These are phyloP conservation scores for Wallacemonas collosoma DNA, from an alignment of 208 protist genomes.

Conservation along the genomic window DNA sequence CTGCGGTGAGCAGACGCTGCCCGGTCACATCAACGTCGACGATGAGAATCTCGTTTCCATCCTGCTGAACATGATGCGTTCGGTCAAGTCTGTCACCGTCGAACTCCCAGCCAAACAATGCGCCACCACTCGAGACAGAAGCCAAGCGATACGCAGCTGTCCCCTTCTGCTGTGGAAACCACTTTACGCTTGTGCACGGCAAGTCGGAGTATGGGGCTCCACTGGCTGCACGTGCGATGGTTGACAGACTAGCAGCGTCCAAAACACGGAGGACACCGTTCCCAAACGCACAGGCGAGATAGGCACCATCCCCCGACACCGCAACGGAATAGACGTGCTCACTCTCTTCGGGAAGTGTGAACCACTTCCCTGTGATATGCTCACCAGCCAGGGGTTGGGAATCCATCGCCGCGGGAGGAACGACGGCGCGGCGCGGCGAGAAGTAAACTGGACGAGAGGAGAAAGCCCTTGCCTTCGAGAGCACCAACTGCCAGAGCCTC, in stretches of 20 bases:
- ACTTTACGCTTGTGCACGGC: constrained; percentile 63
- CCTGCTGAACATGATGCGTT: constrained; percentile 33
- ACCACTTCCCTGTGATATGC: neutral
- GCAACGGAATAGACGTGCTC: constrained; percentile 45
- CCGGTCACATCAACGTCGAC: constrained; percentile 66
- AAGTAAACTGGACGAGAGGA: constrained; percentile 10
- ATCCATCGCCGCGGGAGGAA: constrained; percentile 13
- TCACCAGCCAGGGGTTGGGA: neutral
- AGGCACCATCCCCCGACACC: constrained; percentile 54
- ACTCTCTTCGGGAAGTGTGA: constrained; percentile 22
- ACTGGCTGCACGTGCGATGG: constrained; percentile 20
- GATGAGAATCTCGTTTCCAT: constrained; percentile 68
- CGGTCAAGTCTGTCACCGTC: constrained; percentile 34
- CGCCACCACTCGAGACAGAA: constrained; percentile 59
- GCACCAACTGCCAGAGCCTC: too few species aligned
- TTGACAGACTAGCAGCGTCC: constrained; percentile 28
- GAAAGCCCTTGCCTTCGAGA: neutral
- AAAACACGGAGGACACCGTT: constrained; percentile 59
- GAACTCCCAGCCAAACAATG: constrained; percentile 66
- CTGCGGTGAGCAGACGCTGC: constrained; percentile 65
- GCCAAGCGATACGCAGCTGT: constrained; percentile 37
- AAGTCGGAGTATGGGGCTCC: constrained; percentile 43
- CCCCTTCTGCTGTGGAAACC: constrained; percentile 32
- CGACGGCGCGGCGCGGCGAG: neutral
- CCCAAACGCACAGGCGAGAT: constrained; percentile 51